These are phyloP conservation scores for Rhododendron kiyosumense DNA, from an alignment of 148 eudicot species.

Conservation along the genomic window DNA sequence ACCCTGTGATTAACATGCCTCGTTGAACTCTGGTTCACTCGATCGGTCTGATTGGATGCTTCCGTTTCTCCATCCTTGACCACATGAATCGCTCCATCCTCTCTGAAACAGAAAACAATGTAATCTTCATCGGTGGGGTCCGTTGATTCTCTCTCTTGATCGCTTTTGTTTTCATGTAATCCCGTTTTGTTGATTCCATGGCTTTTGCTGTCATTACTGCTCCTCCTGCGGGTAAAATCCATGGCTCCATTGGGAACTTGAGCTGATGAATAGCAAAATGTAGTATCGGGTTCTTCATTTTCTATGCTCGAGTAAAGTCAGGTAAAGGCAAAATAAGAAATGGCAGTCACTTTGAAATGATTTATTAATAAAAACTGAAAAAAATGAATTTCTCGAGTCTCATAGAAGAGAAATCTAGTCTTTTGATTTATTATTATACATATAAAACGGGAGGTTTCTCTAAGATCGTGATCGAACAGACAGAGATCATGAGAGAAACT, in stretches of 20 bases:
- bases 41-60: background rate
- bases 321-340: background rate
- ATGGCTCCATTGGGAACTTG: slow-evolving; percentile 1
- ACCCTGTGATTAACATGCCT: slow-evolving; percentile 30
- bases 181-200: background rate
- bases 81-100: slow-evolving; percentile 62
- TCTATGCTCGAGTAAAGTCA: background rate
- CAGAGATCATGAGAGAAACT: background rate
- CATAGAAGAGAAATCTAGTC: background rate
- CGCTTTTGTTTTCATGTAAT: background rate
- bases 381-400: background rate
- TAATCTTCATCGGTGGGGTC: slow-evolving; percentile 42
- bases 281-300: background rate
- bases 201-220: background rate
- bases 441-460: background rate
- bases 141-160: background rate
- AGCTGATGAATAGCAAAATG: background rate
- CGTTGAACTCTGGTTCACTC: slow-evolving; percentile 1
- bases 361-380: no score
- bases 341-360: background rate
- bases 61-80: slow-evolving; percentile 35
- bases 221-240: background rate
- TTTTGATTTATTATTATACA: background rate
- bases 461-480: background rate
- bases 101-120: slow-evolving; percentile 68